Evolutionary conservation across 768 basidiomycete species (phyloP).

Genomic region (Rossbeevera mucosa): DNA sequence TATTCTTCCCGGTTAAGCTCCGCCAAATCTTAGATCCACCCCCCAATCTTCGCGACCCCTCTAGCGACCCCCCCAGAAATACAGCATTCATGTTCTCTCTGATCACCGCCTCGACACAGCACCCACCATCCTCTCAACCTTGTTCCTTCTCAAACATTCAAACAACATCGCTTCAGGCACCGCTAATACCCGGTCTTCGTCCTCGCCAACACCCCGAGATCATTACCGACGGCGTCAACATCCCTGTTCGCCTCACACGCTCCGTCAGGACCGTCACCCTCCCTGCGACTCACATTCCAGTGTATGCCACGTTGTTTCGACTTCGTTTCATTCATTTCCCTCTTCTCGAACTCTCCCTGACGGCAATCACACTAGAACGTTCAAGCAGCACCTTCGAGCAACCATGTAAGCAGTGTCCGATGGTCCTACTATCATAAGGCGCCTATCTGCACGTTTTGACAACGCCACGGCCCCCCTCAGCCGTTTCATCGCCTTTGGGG

Average conservation of each 20-base stretch:
- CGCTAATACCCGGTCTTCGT: neutral
- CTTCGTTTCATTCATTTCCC: neutral
- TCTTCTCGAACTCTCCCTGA: neutral
- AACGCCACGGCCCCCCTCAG: neutral
- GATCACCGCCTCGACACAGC: neutral
- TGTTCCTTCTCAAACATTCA: neutral
- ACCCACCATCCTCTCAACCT: neutral
- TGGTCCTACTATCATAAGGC: neutral
- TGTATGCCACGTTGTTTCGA: neutral
- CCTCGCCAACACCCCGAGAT: neutral
- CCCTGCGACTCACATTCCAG: neutral
- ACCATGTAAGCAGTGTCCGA: neutral
- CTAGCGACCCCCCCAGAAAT: constrained; percentile 5
- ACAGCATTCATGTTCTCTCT: neutral
- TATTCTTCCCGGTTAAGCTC: neutral
- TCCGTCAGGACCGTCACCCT: neutral
- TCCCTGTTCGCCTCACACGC: neutral
- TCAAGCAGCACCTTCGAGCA: neutral
- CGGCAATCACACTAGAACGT: neutral
- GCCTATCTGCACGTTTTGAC: neutral
- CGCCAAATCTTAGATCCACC: constrained; percentile 13
- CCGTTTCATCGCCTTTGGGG: neutral
- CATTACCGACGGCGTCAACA: neutral
- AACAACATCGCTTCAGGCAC: neutral
- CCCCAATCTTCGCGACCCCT: constrained; percentile 1